Evolutionary conservation across 75 land plant genomes (phyloP).

Genomic region (Sequoiadendron giganteum): DNA sequence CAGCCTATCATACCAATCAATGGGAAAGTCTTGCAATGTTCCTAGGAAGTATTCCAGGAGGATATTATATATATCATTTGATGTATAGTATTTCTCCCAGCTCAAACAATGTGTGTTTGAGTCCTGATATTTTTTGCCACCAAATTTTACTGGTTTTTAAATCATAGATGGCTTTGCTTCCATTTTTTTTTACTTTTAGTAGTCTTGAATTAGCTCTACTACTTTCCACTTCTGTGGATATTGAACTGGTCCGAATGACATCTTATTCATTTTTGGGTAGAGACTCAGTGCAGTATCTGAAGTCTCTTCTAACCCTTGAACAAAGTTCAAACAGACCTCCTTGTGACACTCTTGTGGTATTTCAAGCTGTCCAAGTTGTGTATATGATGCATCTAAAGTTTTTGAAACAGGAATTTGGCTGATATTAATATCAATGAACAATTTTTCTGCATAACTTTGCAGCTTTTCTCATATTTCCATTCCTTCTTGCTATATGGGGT

Average conservation of each 20-base stretch:
- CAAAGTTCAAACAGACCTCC: not conserved
- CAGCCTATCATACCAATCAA: not conserved
- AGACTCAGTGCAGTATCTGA: not conserved
- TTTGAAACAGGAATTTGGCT: not conserved
- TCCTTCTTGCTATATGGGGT: not conserved
- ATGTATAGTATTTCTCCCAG: not conserved
- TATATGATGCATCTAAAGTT: not conserved
- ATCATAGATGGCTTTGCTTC: not conserved
- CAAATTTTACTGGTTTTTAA: not conserved
- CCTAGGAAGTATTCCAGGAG: not conserved
- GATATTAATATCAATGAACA: not conserved
- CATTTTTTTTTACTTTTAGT: not conserved
- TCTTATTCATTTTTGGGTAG: not conserved
- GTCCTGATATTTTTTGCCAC: not conserved
- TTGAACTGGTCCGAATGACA: not conserved
- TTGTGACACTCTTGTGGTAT: not conserved
- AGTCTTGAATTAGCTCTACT: not conserved
- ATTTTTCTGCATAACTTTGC: not conserved
- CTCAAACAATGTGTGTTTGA: not conserved
- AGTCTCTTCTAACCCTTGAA: not conserved
- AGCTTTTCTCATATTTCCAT: not conserved
- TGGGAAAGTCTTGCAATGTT: not conserved
- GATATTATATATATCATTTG: not conserved
- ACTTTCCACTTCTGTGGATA: not conserved
- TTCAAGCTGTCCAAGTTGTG: not conserved